Percentiles rank a stretch among this genome's conserved stretches.
phyloP scores from a whole-genome alignment of 2,329 filamentous ascomycete species.

The Penicillium sp. region DNA sequence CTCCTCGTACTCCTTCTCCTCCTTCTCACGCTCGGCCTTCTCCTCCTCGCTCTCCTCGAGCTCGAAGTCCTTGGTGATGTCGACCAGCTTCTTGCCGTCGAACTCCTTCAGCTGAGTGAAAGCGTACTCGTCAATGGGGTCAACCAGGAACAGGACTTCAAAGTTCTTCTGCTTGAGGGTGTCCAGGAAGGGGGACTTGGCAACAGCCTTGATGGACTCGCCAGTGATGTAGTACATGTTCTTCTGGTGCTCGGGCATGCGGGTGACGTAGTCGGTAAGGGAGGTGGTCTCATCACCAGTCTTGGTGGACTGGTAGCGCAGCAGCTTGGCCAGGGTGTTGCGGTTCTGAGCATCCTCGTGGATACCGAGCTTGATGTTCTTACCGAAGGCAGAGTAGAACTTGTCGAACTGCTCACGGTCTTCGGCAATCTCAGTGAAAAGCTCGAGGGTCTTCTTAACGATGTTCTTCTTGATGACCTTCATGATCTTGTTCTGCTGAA shows the following conservation, averaged over 20 bases:
- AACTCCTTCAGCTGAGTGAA: constrained; percentile 99
- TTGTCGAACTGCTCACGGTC: constrained; percentile 99
- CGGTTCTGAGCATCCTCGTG: constrained; percentile 99
- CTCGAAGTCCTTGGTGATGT: constrained; percentile 99
- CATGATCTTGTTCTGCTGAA: constrained; percentile 99
- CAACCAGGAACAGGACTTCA: constrained; percentile 97
- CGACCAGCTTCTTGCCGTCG: constrained; percentile 99
- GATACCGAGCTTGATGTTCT: constrained; percentile 99
- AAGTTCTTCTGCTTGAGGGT: constrained; percentile 98
- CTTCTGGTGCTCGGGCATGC: constrained; percentile 99
- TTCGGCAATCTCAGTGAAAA: constrained; percentile 98
- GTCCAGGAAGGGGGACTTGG: constrained; percentile 98
- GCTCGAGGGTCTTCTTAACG: constrained; percentile 99
- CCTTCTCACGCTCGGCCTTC: constrained; percentile 89
- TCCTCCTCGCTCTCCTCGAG: constrained; percentile 99
- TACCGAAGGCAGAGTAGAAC: constrained; percentile 99
- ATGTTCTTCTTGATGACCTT: constrained; percentile 99
- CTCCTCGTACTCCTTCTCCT: constrained; percentile 97
- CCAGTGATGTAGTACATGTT: constrained; percentile 99
- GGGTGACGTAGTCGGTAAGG: constrained; percentile 93
- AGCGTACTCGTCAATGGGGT: constrained; percentile 98
- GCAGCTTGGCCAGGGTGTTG: constrained; percentile 84
- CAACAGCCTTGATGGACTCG: constrained; percentile 96
- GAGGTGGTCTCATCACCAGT: constrained; percentile 94
- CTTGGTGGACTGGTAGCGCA: constrained; percentile 98